phyloP scores from a whole-genome alignment of 805 yeast species.

The Crinitomyces ghanaensis region DNA sequence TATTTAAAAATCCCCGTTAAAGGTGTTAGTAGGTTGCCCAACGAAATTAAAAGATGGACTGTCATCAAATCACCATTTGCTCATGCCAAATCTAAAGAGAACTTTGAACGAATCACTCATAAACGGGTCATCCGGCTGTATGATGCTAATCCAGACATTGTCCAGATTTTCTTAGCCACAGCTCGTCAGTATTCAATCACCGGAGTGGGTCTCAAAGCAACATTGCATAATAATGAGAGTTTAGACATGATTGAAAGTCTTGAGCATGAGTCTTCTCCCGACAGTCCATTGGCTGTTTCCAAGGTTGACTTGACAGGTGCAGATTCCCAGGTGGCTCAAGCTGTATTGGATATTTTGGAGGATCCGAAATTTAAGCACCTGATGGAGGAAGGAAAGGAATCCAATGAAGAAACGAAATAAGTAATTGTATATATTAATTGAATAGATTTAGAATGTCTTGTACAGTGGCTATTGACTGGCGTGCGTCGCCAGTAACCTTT shows the following conservation, averaged over 20 bases:
- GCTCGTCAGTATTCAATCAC: constrained; percentile 64
- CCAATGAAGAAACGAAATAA: no score
- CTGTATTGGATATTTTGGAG: constrained; percentile 58
- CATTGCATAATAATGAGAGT: constrained; percentile 44
- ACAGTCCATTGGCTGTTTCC: constrained; percentile 10
- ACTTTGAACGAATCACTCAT: constrained; percentile 80
- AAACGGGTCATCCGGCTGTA: constrained; percentile 61
- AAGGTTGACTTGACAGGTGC: constrained; percentile 21
- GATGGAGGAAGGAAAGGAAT: constrained; percentile 10
- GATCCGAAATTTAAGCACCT: constrained; percentile 56
- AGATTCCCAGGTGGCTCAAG: constrained; percentile 43
- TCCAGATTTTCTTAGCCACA: constrained; percentile 72
- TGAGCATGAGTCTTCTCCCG: constrained; percentile 14
- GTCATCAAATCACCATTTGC: constrained; percentile 89
- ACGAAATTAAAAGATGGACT: constrained; percentile 80
- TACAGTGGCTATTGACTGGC: no score
- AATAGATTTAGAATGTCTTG: no score
- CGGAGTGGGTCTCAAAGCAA: constrained; percentile 78
- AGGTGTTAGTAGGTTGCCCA: constrained; percentile 57
- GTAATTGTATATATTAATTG: no score
- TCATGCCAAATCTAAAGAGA: constrained; percentile 88
- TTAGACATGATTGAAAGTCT: constrained; percentile 31
- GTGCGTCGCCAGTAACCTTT: no score
- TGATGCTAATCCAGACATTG: constrained; percentile 76
- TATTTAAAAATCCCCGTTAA: constrained; percentile 80